Conservation (phyloP, 2,329 filamentous ascomycete genomes). For the Cordyceps tenuipes region DNA sequence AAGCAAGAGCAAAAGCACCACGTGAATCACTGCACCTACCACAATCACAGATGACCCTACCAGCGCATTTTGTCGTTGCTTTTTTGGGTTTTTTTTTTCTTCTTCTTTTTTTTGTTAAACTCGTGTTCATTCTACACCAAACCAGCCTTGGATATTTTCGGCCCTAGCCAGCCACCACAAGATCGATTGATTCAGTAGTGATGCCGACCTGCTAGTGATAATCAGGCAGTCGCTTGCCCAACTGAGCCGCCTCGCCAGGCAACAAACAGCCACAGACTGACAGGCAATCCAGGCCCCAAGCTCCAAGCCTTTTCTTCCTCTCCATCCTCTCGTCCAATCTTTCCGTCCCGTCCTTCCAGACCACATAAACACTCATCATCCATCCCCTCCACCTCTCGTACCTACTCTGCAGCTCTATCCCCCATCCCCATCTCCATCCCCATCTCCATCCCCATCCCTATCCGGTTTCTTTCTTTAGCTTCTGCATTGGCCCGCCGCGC, state of each 20-base stretch:
- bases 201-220: background rate
- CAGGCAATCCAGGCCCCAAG: background rate
- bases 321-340: no score
- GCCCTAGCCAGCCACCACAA: background rate
- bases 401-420: no score
- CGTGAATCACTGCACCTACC: no score
- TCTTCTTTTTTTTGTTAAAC: no score
- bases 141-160: no score
- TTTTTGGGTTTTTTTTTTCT: no score
- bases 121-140: no score
- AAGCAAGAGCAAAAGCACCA: no score
- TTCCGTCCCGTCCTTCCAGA: background rate
- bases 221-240: background rate
- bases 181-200: no score
- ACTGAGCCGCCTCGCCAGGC: background rate
- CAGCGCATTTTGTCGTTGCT: no score
- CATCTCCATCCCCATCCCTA: background rate
- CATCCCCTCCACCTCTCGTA: background rate
- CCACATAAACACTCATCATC: background rate
- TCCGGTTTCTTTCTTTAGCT: background rate
- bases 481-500: background rate
- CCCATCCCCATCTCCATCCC: background rate
- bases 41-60: no score
- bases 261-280: background rate
- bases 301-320: background rate